Conservation (phyloP, 2,329 filamentous ascomycete species). For the Hypoxylon sp. region DNA sequence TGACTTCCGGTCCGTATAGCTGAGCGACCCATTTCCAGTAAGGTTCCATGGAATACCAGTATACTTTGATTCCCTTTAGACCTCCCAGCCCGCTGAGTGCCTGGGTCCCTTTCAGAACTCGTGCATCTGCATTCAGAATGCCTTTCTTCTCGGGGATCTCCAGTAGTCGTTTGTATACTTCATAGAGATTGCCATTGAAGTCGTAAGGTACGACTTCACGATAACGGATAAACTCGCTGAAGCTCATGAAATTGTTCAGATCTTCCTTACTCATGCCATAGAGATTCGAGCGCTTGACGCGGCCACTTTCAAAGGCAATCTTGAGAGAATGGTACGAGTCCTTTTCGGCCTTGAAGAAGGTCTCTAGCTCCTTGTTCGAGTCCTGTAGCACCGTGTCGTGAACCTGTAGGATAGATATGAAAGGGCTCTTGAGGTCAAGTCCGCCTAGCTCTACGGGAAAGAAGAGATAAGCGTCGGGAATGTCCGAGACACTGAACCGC, state of each 20-base stretch:
- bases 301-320: constrained; percentile 52
- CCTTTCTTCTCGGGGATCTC: constrained; percentile 49
- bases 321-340: constrained; percentile 54
- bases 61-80: constrained; percentile 40
- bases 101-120: constrained; percentile 46
- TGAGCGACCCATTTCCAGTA: constrained; percentile 65
- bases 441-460: constrained; percentile 62
- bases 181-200: constrained; percentile 47
- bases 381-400: constrained; percentile 52
- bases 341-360: constrained; percentile 54
- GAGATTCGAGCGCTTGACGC: constrained; percentile 53
- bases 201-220: constrained; percentile 49
- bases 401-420: constrained; percentile 59
- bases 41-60: constrained; percentile 54
- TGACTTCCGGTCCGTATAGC: constrained; percentile 60
- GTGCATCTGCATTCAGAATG: constrained; percentile 46
- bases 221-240: constrained; percentile 60
- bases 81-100: constrained; percentile 45
- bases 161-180: constrained; percentile 57
- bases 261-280: constrained; percentile 49
- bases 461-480: constrained; percentile 63
- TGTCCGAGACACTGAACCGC: constrained; percentile 62
- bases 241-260: constrained; percentile 58
- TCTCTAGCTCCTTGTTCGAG: constrained; percentile 47
- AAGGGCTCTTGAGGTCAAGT: constrained; percentile 61